Base-by-base conservation (phyloP, 768 basidiomycete genomes). In the Dacryopinax primogenitus region DNA sequence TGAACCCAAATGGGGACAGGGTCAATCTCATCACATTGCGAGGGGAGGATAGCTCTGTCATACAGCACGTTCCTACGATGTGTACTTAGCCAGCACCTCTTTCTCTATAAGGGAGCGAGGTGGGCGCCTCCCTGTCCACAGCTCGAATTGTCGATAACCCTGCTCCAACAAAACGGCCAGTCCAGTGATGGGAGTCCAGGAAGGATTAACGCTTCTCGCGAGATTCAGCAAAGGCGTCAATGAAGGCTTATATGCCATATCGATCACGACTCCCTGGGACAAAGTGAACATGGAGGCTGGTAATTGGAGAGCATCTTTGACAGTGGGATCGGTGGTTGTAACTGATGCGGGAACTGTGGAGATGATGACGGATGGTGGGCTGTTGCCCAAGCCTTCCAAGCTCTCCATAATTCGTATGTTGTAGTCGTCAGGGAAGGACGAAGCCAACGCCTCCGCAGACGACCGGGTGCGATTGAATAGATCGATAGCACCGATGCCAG, bases 191-290 rank as follows among this genome's bases (percentile, higher is more conserved):
- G 78, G 75, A 11, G 74, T 77, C 93, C 93, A 95, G 0, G 69
- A 68, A 2, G 44, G 28, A 34, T 81, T 78, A 26, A 72, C 75
- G 37, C 73, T 71, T 69, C 80, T 78, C 2, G 91, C 93, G 15
- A 95, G 75, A 63, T 74, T 72, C 28, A 97, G 76, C 64, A 99
- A 74, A 0, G 93, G 86, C 15, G 95, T 98, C 69, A 84, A 81
- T 1, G 86, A 83, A 0, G 94, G 96, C 69, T 86, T 86, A 74
- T 97, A 98, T 21, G 94, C 92, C 87, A 96, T 89, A 70, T 99
- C 96, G 12, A 98, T 80, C 12, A 93, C 86, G 1, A 88, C 82
- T 1, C 86, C 87, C n/a, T 79, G 78, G 4, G 68, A 62, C 3
- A 82, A 80, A 1, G 76, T 73, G 68, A 92, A 87, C 23, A 96